Base-by-base conservation (phyloP, 2,329 filamentous ascomycete genomes). In the Lecanoromycetidae sp. region DNA sequence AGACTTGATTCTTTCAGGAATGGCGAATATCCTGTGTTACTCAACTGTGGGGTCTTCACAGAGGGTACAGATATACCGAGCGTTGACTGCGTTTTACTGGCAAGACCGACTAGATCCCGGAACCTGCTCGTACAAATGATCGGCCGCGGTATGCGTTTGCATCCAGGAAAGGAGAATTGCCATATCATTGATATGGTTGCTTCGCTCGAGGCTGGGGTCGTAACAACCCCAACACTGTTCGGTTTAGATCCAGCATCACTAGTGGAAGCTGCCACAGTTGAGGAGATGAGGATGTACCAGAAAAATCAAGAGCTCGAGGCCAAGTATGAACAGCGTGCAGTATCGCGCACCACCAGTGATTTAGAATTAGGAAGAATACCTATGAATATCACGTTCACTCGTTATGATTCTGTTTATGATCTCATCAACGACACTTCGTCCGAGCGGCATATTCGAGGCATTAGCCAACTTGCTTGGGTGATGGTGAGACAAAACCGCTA, bases 51-150 rank as follows among this genome's bases (percentile, higher is more conserved):
- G 7, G 84, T 98, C 33, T 96, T 94, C 59, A 96, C 90, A 0
- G 91, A 98, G 67, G 91, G 91, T 2, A 98, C 91, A 1, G 91
- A 98, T 59, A 94, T 98, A 26, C 91, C 93, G 5, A 95, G 94
- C 61, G 85, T 98, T 55, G 91, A 98, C 66, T 96, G 91, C 60
- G 77, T 98, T 20, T 61, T 98, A 7, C 73, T 98, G 7, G 87
- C 84, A 3, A 73, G 91, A 20, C 91, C 91, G 0, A 98, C 91
- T 1, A 80, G 82, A 56, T 96, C 91, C 13, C 79, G 84, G n/a
- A 96, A 95, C 57, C 69, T 98, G 2, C 76, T 98, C 1, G 79
- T 96, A 1, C 91, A 98, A 64, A 98, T 98, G 91, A 94, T 98
- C 52, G 91, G 91, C 0, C 77, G 91, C 57, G 91, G 91, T 4